Conservation (phyloP, 768 basidiomycete species). For the Tulasnella sp. region DNA sequence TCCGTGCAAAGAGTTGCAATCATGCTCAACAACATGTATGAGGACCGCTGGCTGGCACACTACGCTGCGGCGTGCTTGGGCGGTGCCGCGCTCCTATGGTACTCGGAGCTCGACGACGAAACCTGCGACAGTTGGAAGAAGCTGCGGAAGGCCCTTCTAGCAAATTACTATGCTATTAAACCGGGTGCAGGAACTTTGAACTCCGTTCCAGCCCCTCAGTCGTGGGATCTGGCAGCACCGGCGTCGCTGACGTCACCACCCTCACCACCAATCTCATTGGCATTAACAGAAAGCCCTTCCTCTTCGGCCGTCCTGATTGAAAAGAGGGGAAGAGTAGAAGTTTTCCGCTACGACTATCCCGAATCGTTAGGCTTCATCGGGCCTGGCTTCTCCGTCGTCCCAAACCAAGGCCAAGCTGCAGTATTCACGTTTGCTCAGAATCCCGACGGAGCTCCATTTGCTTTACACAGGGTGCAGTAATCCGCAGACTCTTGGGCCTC, state of each 20-base stretch:
- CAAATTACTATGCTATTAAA: background rate
- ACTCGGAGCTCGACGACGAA: background rate
- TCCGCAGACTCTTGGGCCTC: background rate
- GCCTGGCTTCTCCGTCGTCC: background rate
- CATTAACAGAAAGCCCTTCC: background rate
- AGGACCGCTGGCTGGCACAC: background rate
- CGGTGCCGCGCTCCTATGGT: background rate
- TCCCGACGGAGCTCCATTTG: background rate
- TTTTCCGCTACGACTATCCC: background rate
- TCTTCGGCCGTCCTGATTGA: background rate
- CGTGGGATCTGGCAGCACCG: background rate
- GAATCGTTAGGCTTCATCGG: background rate
- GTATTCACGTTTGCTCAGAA: background rate
- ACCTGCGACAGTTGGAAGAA: background rate
- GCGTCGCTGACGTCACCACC: background rate
- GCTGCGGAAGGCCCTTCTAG: background rate
- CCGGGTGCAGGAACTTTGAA: background rate
- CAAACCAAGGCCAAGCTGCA: background rate
- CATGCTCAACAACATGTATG: background rate
- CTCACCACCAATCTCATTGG: background rate
- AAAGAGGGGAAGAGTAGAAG: background rate
- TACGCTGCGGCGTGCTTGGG: conserved; percentile 2
- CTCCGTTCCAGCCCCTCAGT: too few relatives aligned
- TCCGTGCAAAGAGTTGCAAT: background rate
- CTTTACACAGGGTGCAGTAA: background rate